These are phyloP conservation scores for Diplocarpon rosae DNA, from an alignment of 2,329 filamentous ascomycete genomes.

Conservation along the genomic window DNA sequence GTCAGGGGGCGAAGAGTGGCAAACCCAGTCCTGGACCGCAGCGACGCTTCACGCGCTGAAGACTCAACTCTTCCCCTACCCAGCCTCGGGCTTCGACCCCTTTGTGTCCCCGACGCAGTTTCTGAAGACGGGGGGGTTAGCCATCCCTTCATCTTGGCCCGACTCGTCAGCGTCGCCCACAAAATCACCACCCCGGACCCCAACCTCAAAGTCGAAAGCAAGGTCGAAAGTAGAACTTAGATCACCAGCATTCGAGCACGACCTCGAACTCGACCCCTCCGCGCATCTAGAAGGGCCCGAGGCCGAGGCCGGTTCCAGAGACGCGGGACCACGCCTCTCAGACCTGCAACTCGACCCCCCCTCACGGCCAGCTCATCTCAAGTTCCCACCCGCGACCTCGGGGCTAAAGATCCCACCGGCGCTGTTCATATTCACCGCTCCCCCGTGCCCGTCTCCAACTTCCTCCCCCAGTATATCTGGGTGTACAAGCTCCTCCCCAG, in stretches of 20 bases:
- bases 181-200: not conserved
- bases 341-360: conserved; percentile 1
- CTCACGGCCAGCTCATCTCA: conserved; percentile 13
- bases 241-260: too few relatives aligned
- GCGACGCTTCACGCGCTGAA: conserved; percentile 24
- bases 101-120: conserved; percentile 49
- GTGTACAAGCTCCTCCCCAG: not conserved
- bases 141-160: conserved; percentile 18
- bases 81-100: conserved; percentile 43
- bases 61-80: conserved; percentile 38
- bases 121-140: conserved; percentile 40
- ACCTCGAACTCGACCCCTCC: too few relatives aligned
- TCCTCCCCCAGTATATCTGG: not conserved
- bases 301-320: too few relatives aligned
- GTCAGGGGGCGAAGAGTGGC: too few relatives aligned
- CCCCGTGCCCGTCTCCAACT: not conserved
- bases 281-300: too few relatives aligned
- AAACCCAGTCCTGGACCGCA: conserved; percentile 10
- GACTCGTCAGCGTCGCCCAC: not conserved
- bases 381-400: conserved; percentile 19
- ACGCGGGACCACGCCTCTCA: not conserved
- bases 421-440: conserved; percentile 14
- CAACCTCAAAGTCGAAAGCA: too few relatives aligned
- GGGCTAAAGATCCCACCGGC: conserved; percentile 19
- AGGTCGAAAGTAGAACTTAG: too few relatives aligned